These are phyloP conservation scores for Suhomyces anneliseae DNA, from an alignment of 1,139 yeast species.

Conservation along the genomic window DNA sequence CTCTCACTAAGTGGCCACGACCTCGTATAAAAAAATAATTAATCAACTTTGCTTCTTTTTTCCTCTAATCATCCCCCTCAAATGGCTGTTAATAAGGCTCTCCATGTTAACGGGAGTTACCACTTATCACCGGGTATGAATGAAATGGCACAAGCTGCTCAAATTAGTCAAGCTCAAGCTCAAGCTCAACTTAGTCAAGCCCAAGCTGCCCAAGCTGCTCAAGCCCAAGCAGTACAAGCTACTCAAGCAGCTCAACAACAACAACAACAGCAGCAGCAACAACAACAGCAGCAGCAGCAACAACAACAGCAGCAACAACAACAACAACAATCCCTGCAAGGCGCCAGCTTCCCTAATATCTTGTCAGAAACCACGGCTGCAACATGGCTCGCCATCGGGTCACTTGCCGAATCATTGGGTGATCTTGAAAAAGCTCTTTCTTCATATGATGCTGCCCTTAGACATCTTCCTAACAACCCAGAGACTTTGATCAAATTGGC, in stretches of 20 bases:
- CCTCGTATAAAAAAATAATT: constrained; percentile 3
- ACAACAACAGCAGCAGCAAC: constrained; percentile 8
- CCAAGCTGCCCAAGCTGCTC: constrained; percentile 8
- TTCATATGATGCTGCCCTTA: constrained; percentile 86
- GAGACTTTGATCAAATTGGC: constrained; percentile 85
- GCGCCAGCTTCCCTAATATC: constrained; percentile 7
- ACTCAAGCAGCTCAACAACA: constrained; percentile 4
- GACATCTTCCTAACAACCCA: constrained; percentile 83
- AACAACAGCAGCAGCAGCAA: constrained; percentile 5
- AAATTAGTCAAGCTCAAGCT: constrained; percentile 7
- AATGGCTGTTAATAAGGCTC: constrained; percentile 13
- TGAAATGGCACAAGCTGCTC: constrained; percentile 19
- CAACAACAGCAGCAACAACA: constrained; percentile 8
- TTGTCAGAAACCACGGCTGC: constrained; percentile 75
- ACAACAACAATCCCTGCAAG: constrained; percentile 1
- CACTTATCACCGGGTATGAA: constrained; percentile 9
- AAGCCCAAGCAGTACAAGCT: constrained; percentile 7
- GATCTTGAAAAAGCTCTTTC: constrained; percentile 87
- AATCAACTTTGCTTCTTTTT: constrained; percentile 1
- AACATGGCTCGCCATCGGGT: constrained; percentile 91
- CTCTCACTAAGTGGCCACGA: constrained; percentile 1
- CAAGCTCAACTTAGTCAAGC: constrained; percentile 2
- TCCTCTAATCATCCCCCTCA: neutral
- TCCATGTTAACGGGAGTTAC: constrained; percentile 11
- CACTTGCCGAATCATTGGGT: constrained; percentile 85